These are phyloP conservation scores for Nemania bipapillata DNA, from an alignment of 2,329 filamentous ascomycete genomes.

Conservation along the genomic window DNA sequence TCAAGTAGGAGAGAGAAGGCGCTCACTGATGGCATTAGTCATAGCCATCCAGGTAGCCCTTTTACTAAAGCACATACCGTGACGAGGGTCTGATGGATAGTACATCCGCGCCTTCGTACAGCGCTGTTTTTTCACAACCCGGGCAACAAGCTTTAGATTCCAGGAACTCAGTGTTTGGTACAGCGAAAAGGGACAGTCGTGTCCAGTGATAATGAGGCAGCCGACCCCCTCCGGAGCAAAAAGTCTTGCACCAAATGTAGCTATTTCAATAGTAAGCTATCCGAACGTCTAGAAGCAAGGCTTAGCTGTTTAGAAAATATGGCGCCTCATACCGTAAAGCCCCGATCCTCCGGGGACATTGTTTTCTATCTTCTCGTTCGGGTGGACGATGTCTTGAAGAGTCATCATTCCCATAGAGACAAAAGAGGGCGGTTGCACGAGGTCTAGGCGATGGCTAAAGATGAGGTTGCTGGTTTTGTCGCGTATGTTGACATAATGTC, in stretches of 20 bases:
- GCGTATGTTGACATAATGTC: neutral
- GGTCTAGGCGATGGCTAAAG: too few relatives aligned
- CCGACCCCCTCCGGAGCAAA: slow-evolving; percentile 11
- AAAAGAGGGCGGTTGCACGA: neutral
- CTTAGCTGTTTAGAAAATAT: neutral
- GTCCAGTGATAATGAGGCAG: slow-evolving; percentile 3
- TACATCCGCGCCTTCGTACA: neutral
- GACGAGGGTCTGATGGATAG: neutral
- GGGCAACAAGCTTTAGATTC: neutral
- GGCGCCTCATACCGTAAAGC: slow-evolving; percentile 21
- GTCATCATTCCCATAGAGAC: slow-evolving; percentile 13
- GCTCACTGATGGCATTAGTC: neutral
- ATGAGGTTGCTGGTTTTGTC: too few relatives aligned
- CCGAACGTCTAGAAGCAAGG: neutral
- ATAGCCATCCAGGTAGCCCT: neutral
- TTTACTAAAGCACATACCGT: neutral
- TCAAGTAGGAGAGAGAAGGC: neutral
- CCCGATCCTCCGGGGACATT: slow-evolving; percentile 4
- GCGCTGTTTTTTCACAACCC: rapidly evolving
- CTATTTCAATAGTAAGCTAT: slow-evolving; percentile 16
- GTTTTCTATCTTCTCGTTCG: rapidly evolving
- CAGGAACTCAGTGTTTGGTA: neutral
- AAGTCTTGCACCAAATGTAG: slow-evolving; percentile 31
- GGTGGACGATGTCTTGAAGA: neutral
- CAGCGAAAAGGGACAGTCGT: neutral